These are phyloP conservation scores for Colletotrichum agaves DNA, from an alignment of 2,329 filamentous ascomycete genomes.

Conservation along the genomic window DNA sequence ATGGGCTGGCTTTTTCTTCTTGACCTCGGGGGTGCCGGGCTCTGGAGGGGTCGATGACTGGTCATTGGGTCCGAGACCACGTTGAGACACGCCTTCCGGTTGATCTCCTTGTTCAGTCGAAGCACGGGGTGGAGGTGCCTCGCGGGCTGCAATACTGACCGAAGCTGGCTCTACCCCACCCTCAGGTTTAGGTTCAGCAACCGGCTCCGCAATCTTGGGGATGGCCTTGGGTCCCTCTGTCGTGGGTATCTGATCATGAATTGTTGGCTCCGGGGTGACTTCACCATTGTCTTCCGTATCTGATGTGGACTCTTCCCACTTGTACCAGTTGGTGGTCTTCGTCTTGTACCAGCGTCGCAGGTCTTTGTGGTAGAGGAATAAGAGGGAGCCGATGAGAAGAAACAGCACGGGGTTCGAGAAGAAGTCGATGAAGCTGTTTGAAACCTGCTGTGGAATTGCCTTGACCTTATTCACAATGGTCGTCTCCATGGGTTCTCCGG, in stretches of 20 bases:
- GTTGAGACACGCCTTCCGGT: not conserved
- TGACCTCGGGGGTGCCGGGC: slow-evolving; percentile 59
- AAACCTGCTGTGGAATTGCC: slow-evolving; percentile 60
- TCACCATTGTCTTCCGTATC: slow-evolving; percentile 29
- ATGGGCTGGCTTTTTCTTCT: slow-evolving; percentile 77
- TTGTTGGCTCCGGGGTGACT: slow-evolving; percentile 22
- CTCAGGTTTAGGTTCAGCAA: slow-evolving; percentile 1
- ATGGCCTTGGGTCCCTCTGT: not conserved
- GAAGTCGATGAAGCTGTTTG: slow-evolving; percentile 63
- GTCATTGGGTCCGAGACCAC: not conserved
- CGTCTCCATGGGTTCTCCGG: slow-evolving; percentile 46
- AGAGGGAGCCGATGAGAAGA: slow-evolving; percentile 53
- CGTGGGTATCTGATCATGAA: slow-evolving; percentile 10
- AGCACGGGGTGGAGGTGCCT: not conserved
- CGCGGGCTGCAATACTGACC: not conserved
- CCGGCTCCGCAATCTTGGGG: slow-evolving; percentile 7
- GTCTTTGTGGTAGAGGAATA: slow-evolving; percentile 59
- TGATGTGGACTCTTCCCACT: slow-evolving; percentile 43
- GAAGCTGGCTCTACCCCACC: not conserved
- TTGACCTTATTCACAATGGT: slow-evolving; percentile 62
- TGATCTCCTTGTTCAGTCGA: not conserved
- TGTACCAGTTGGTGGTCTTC: slow-evolving; percentile 38
- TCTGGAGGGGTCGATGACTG: slow-evolving; percentile 17
- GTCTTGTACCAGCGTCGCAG: slow-evolving; percentile 53
- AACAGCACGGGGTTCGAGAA: slow-evolving; percentile 65